phyloP scores from a whole-genome alignment of 148 eudicot genomes.

The Tetragonia tetragonoides region DNA sequence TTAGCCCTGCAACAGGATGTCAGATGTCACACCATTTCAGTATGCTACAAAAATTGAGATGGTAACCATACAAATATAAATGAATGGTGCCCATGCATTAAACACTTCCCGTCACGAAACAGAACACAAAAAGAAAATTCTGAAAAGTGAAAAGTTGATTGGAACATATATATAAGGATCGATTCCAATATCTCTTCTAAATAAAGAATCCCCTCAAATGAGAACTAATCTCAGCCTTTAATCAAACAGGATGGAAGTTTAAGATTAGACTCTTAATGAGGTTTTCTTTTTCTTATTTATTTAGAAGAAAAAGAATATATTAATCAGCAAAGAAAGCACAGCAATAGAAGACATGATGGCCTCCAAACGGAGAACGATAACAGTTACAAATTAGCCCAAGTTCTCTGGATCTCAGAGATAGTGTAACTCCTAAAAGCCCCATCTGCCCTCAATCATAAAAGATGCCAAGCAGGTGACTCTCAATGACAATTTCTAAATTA shows the following conservation, averaged over 20 bases:
- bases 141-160: background rate
- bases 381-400: too few species aligned
- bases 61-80: constrained; percentile 6
- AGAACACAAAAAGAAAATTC: background rate
- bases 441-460: too few species aligned
- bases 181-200: background rate
- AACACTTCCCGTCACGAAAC: background rate
- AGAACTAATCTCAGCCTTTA: background rate
- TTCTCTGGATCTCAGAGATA: too few species aligned
- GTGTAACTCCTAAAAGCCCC: too few species aligned
- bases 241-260: background rate
- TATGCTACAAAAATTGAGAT: background rate
- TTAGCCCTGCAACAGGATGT: constrained; percentile 33
- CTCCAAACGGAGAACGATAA: too few species aligned
- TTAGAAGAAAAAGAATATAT: too few species aligned
- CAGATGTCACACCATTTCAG: background rate
- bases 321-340: too few species aligned
- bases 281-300: too few species aligned
- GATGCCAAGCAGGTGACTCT: too few species aligned
- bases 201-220: background rate
- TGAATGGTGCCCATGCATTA: constrained; percentile 5
- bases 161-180: background rate
- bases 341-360: too few species aligned
- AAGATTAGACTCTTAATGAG: background rate
- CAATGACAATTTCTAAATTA: too few species aligned